Evolutionary conservation across 495 filamentous ascomycete species (phyloP).

Genomic region (Parmelia sp.): DNA sequence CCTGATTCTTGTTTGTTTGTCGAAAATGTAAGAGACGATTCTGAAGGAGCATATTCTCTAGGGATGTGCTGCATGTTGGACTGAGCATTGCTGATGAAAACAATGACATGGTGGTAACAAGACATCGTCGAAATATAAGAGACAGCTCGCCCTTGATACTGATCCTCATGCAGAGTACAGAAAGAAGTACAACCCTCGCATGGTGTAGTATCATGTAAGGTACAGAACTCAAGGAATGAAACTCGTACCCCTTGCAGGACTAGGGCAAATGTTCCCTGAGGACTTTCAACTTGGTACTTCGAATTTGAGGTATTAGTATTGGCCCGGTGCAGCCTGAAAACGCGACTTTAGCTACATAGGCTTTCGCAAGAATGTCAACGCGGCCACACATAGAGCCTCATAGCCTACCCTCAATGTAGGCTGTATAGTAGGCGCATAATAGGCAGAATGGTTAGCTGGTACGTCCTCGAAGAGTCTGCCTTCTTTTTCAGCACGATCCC

Average conservation of each 20-base stretch:
- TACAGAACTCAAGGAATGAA: constrained; percentile 2
- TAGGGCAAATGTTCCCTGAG: too few species aligned
- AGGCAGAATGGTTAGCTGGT: constrained; percentile 53
- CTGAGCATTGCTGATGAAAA: not conserved
- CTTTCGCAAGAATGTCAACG: constrained; percentile 36
- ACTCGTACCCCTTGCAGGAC: constrained; percentile 12
- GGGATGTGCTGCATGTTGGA: not conserved
- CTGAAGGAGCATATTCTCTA: not conserved
- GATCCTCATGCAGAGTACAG: too few species aligned
- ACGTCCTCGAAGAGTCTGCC: constrained; percentile 22
- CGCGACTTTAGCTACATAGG: constrained; percentile 2
- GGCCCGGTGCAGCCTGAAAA: not conserved
- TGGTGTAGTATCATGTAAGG: constrained; percentile 14
- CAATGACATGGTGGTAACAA: constrained; percentile 10
- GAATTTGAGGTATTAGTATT: not conserved
- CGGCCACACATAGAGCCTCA: constrained; percentile 50
- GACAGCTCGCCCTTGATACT: too few species aligned
- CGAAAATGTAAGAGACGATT: not conserved
- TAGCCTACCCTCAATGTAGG: constrained; percentile 51
- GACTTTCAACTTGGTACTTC: not conserved
- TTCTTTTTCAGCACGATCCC: constrained; percentile 37
- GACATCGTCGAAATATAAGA: constrained; percentile 3
- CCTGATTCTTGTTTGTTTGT: not conserved
- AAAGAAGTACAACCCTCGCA: too few species aligned
- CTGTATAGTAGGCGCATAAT: constrained; percentile 55